A percentile compares a stretch with the other conserved stretches of the same genome.
Conservation (phyloP, 2,329 filamentous ascomycete species). For the Mycosphaerella arachidis region DNA sequence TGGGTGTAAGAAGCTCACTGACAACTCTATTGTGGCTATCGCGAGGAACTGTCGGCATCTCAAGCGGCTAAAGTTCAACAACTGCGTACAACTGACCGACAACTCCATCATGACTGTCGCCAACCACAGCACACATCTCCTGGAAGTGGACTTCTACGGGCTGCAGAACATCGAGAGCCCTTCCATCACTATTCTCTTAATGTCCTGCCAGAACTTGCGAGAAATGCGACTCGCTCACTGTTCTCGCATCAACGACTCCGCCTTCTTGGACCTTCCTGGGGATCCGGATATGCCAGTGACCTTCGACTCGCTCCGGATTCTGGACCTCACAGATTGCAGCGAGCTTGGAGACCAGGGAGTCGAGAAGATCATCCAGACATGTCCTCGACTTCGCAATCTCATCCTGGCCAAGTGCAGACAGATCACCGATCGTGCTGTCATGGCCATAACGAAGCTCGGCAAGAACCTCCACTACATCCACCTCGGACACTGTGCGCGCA, state of each 20-base stretch:
- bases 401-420: conserved; percentile 91
- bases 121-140: conserved; percentile 80
- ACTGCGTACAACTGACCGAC: conserved; percentile 80
- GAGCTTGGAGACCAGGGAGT: conserved; percentile 82
- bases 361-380: conserved; percentile 78
- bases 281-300: conserved; percentile 45
- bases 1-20: conserved; percentile 76
- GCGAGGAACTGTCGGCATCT: conserved; percentile 80
- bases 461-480: conserved; percentile 98
- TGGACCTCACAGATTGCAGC: conserved; percentile 86
- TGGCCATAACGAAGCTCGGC: conserved; percentile 80
- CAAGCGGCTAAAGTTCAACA: conserved; percentile 93
- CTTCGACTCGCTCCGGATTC: conserved; percentile 85
- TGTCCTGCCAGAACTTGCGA: conserved; percentile 74
- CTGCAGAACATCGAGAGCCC: conserved; percentile 76
- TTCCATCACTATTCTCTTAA: conserved; percentile 75
- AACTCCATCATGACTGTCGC: conserved; percentile 80
- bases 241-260: conserved; percentile 76
- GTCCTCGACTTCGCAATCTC: conserved; percentile 84
- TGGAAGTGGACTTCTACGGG: conserved; percentile 92
- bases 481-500: conserved; percentile 84
- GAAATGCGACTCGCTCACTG: conserved; percentile 86
- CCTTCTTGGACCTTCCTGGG: conserved; percentile 73
- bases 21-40: conserved; percentile 75
- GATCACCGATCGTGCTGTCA: conserved; percentile 83